Conservation (phyloP, 352 stramenopile genomes). For the Pythium aristosporum region DNA sequence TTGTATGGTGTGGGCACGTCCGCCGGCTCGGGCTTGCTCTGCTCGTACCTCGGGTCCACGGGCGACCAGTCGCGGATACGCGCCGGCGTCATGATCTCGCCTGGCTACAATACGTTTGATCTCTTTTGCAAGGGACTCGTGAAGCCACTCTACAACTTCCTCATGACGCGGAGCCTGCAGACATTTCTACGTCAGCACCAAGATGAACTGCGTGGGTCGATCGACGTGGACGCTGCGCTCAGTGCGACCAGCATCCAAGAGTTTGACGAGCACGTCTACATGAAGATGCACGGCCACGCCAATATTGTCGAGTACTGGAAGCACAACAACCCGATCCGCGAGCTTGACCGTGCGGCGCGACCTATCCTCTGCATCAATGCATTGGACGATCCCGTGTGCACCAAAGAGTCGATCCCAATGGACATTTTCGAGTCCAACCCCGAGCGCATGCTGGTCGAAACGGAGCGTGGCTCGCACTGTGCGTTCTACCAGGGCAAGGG, state of each 20-base stretch:
- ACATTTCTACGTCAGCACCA: conserved; percentile 60
- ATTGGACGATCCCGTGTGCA: conserved; percentile 77
- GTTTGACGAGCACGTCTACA: conserved; percentile 81
- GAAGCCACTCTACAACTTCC: conserved; percentile 65
- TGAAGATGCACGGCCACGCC: conserved; percentile 75
- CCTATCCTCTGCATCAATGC: conserved; percentile 77
- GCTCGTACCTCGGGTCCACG: conserved; percentile 69
- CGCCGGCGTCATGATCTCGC: conserved; percentile 69
- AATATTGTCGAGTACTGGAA: conserved; percentile 67
- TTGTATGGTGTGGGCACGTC: conserved; percentile 76
- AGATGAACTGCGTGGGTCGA: conserved; percentile 36
- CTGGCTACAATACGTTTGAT: conserved; percentile 72
- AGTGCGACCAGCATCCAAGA: conserved; percentile 53
- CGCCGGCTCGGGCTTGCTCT: conserved; percentile 64
- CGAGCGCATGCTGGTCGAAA: conserved; percentile 56
- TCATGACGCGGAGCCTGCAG: conserved; percentile 79
- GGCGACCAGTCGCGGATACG: conserved; percentile 50
- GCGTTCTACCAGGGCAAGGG: conserved; percentile 78
- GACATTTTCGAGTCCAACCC: conserved; percentile 49
- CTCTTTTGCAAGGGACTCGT: conserved; percentile 67
- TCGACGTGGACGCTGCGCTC: conserved; percentile 50
- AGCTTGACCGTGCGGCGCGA: conserved; percentile 47
- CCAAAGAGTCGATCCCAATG: conserved; percentile 69
- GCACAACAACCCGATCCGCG: conserved; percentile 78
- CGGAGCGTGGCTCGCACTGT: conserved; percentile 63